These are phyloP conservation scores for Solanum chiquidenum DNA, from an alignment of 257 asterid species.

Conservation along the genomic window DNA sequence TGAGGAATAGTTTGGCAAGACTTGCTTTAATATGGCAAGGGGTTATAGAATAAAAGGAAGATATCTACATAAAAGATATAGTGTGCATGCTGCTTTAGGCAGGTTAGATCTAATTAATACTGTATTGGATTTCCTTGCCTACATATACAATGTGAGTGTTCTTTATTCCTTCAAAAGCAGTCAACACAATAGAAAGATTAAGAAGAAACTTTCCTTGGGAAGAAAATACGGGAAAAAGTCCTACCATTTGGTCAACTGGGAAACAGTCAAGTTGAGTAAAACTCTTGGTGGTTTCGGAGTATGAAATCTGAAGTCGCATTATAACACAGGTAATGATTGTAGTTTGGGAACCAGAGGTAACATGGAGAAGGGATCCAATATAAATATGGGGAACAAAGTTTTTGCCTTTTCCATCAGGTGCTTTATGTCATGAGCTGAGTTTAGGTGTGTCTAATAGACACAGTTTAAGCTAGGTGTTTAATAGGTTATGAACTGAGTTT, in stretches of 20 bases:
- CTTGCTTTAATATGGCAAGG: not conserved
- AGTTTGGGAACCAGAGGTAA: not conserved
- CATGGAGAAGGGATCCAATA: not conserved
- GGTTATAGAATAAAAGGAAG: not conserved
- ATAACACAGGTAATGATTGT: not conserved
- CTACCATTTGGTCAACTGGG: not conserved
- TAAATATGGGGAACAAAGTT: not conserved
- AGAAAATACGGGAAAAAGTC: not conserved
- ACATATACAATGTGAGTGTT: not conserved
- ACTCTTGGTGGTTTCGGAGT: not conserved
- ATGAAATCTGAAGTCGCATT: not conserved
- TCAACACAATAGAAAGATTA: not conserved
- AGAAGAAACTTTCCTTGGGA: not conserved
- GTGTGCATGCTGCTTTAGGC: not conserved
- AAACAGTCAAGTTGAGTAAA: not conserved
- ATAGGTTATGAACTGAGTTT: not conserved
- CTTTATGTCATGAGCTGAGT: not conserved
- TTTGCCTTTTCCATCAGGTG: not conserved
- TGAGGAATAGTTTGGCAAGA: not conserved
- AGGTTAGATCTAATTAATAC: not conserved
- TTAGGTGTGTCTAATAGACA: not conserved
- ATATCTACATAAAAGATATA: not conserved
- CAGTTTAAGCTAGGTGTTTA: not conserved
- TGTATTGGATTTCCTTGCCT: not conserved
- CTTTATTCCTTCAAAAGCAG: not conserved